Evolutionary conservation across 2,329 filamentous ascomycete genomes (phyloP).

Genomic region (Calonectria leucothoes): DNA sequence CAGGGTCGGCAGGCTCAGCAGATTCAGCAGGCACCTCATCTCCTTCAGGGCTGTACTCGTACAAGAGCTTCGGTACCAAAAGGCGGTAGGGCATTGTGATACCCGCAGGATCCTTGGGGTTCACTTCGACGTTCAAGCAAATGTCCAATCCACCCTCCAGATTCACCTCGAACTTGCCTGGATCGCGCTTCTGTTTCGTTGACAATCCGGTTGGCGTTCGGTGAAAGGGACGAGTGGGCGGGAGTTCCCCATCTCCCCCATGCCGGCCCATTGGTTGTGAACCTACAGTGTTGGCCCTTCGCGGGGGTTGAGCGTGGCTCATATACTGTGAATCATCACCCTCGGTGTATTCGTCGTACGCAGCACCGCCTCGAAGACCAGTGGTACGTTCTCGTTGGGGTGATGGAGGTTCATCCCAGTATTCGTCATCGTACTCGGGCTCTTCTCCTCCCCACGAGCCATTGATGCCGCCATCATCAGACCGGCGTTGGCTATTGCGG

Average conservation of each 20-base stretch:
- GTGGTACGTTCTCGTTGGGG: constrained; percentile 37
- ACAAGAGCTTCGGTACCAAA: constrained; percentile 82
- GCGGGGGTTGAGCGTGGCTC: constrained; percentile 51
- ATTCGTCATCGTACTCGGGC: constrained; percentile 47
- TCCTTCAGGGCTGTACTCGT: constrained; percentile 61
- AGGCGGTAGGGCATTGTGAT: constrained; percentile 90
- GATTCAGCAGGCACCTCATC: constrained; percentile 41
- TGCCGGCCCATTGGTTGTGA: constrained; percentile 40
- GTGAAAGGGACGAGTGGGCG: constrained; percentile 62
- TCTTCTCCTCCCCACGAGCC: constrained; percentile 62
- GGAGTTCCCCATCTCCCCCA: constrained; percentile 34
- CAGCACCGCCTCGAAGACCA: constrained; percentile 55
- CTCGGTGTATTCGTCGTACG: constrained; percentile 61
- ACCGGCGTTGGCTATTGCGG: constrained; percentile 52
- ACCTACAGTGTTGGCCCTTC: constrained; percentile 45
- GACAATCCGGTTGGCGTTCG: constrained; percentile 78
- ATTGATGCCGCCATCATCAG: constrained; percentile 66
- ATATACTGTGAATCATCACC: constrained; percentile 71
- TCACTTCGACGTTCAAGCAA: constrained; percentile 89
- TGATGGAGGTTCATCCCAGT: constrained; percentile 36
- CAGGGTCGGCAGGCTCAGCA: constrained; percentile 25
- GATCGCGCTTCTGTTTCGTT: constrained; percentile 68
- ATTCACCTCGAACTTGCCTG: constrained; percentile 72
- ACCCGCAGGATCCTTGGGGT: constrained; percentile 84
- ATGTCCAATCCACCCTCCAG: constrained; percentile 88